Conservation (phyloP, 1,284 basidiomycete species). For the Ustilago esculenta region DNA sequence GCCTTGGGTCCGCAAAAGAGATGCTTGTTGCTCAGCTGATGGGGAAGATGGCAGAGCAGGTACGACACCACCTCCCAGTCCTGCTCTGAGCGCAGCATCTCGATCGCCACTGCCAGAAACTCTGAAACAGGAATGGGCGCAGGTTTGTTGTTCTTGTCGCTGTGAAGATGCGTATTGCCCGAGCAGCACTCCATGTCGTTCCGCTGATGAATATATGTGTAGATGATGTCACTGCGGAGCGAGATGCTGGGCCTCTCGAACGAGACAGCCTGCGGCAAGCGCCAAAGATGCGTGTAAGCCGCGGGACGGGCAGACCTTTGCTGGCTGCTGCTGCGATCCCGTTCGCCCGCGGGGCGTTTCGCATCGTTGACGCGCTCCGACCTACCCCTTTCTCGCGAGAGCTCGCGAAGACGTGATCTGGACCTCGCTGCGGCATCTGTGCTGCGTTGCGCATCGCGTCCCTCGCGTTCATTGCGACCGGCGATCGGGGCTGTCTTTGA, state of each 20-base stretch:
- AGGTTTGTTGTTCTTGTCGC: slow-evolving; percentile 42
- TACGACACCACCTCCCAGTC: slow-evolving; percentile 97
- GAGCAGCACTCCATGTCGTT: slow-evolving; percentile 69
- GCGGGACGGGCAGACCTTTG: slow-evolving; percentile 22
- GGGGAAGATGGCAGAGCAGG: slow-evolving; percentile 87
- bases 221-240: slow-evolving; percentile 71
- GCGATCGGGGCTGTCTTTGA: slow-evolving; percentile 16
- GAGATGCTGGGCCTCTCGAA: slow-evolving; percentile 72
- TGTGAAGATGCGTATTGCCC: slow-evolving; percentile 51
- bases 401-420: slow-evolving; percentile 40
- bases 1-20: slow-evolving; percentile 91
- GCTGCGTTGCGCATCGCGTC: slow-evolving; percentile 39
- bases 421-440: slow-evolving; percentile 23
- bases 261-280: slow-evolving; percentile 77
- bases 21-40: slow-evolving; percentile 93
- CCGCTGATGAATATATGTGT: slow-evolving; percentile 63
- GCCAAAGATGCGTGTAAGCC: slow-evolving; percentile 73
- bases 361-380: slow-evolving; percentile 29
- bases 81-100: slow-evolving; percentile 78
- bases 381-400: slow-evolving; percentile 39
- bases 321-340: slow-evolving; percentile 72
- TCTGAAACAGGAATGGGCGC: slow-evolving; percentile 77
- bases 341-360: slow-evolving; percentile 20
- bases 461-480: slow-evolving; percentile 31
- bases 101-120: slow-evolving; percentile 77